Percentiles rank a stretch among this genome's conserved stretches.
phyloP scores from a whole-genome alignment of 2,329 filamentous ascomycete genomes.

The Chaetomiaceae sp. region DNA sequence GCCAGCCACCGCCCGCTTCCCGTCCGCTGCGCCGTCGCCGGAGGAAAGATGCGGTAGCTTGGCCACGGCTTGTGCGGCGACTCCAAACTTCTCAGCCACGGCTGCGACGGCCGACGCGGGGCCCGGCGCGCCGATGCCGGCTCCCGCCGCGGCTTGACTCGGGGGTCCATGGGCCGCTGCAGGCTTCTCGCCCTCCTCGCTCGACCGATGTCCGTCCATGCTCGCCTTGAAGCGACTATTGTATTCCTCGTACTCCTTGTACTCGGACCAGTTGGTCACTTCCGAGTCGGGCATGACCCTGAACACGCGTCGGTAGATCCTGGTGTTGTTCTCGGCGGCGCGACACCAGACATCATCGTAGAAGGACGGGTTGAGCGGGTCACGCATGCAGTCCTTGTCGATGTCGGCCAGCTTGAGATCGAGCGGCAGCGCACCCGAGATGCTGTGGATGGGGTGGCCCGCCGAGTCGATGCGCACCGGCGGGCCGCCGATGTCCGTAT shows the following conservation, averaged over 20 bases:
- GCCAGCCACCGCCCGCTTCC: constrained; percentile 36
- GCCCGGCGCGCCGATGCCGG: constrained; percentile 39
- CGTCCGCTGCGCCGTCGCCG: constrained; percentile 31
- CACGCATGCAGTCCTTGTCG: constrained; percentile 87
- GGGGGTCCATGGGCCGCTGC: constrained; percentile 17
- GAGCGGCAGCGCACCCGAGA: constrained; percentile 49
- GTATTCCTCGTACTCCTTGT: constrained; percentile 77
- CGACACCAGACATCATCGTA: constrained; percentile 83
- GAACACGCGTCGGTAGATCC: constrained; percentile 88
- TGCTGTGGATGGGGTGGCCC: constrained; percentile 40
- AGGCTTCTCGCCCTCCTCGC: constrained; percentile 46
- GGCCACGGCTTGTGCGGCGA: constrained; percentile 20
- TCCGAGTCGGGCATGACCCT: constrained; percentile 95
- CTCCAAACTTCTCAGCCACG: constrained; percentile 30
- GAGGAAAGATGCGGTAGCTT: constrained; percentile 19
- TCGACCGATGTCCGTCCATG: constrained; percentile 51
- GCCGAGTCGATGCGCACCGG: constrained; percentile 50
- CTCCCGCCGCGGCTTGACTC: constrained; percentile 27
- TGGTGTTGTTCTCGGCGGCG: constrained; percentile 90
- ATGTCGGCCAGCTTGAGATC: constrained; percentile 71
- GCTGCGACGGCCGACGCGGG: constrained; percentile 34
- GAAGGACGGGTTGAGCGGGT: constrained; percentile 77
- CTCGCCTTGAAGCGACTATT: constrained; percentile 67
- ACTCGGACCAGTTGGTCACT: constrained; percentile 87
- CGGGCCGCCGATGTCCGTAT: constrained; percentile 77